Conservation (phyloP, 2,329 filamentous ascomycete species). For the Penicillium sp. region DNA sequence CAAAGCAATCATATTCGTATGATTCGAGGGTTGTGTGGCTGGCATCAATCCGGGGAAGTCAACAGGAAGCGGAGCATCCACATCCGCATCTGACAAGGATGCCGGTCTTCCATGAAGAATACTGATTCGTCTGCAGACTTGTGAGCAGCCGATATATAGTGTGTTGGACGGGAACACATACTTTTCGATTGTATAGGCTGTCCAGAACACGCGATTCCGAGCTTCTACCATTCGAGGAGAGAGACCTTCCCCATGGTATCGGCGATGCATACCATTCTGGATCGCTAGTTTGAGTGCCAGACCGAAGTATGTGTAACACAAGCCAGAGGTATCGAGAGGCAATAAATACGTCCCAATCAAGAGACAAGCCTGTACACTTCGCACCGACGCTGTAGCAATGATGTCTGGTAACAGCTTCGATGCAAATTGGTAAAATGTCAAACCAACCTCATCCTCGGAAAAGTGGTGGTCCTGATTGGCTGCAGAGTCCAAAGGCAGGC, state of each 20-base stretch:
- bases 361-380: conserved; percentile 59
- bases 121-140: conserved; percentile 48
- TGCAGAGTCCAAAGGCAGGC: conserved; percentile 24
- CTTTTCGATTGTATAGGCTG: conserved; percentile 57
- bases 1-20: conserved; percentile 49
- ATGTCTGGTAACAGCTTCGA: conserved; percentile 56
- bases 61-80: conserved; percentile 54
- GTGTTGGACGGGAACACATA: conserved; percentile 23
- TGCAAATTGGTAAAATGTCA: conserved; percentile 57
- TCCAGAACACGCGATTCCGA: conserved; percentile 58
- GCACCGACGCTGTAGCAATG: conserved; percentile 55
- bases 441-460: conserved; percentile 54
- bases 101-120: conserved; percentile 56
- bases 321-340: conserved; percentile 55
- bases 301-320: conserved; percentile 58
- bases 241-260: conserved; percentile 49
- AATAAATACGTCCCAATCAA: conserved; percentile 56
- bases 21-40: conserved; percentile 42
- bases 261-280: conserved; percentile 60
- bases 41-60: conserved; percentile 48
- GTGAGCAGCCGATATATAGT: conserved; percentile 13
- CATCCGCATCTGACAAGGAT: conserved; percentile 53
- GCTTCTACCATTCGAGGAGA: conserved; percentile 52
- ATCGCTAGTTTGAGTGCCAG: conserved; percentile 57
- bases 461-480: conserved; percentile 35